Conservation (phyloP, 768 basidiomycete species). For the Tremella mesenterica region DNA sequence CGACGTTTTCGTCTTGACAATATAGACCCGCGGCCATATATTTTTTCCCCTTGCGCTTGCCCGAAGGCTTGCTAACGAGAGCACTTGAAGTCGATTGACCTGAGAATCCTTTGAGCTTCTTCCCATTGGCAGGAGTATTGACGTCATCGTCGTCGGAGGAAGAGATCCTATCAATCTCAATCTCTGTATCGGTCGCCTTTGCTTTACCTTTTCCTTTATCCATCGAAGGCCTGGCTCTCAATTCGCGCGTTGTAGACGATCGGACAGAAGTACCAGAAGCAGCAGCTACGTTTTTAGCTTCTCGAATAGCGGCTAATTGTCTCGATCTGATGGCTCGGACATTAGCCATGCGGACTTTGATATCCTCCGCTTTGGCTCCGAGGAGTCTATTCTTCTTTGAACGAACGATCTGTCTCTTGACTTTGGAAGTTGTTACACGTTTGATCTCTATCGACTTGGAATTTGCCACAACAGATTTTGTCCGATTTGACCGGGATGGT, state of each 20-base stretch:
- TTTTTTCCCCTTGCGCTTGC: conserved; percentile 11
- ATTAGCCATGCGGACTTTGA: background rate
- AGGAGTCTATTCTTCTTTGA: no score
- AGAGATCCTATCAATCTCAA: no score
- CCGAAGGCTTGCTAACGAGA: background rate
- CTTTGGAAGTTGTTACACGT: no score
- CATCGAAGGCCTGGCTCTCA: no score
- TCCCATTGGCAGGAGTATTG: background rate
- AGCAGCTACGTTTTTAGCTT: background rate
- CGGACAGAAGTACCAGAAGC: no score
- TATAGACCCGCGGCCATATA: conserved; percentile 35
- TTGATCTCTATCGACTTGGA: no score
- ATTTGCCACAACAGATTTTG: no score
- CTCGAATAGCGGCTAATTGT: background rate
- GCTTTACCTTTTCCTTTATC: conserved; percentile 2
- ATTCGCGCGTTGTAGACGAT: no score
- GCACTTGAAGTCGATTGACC: background rate
- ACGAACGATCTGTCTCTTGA: no score
- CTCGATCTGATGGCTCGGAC: background rate
- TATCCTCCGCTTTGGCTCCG: background rate
- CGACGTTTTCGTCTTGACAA: conserved; percentile 27
- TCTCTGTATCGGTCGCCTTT: background rate
- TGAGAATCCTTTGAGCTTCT: background rate
- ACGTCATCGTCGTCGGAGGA: background rate
- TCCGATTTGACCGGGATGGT: no score